A percentile compares a stretch with the other conserved stretches of the same genome.
phyloP scores from a whole-genome alignment of 208 protist species.

The Crithidia bombi region DNA sequence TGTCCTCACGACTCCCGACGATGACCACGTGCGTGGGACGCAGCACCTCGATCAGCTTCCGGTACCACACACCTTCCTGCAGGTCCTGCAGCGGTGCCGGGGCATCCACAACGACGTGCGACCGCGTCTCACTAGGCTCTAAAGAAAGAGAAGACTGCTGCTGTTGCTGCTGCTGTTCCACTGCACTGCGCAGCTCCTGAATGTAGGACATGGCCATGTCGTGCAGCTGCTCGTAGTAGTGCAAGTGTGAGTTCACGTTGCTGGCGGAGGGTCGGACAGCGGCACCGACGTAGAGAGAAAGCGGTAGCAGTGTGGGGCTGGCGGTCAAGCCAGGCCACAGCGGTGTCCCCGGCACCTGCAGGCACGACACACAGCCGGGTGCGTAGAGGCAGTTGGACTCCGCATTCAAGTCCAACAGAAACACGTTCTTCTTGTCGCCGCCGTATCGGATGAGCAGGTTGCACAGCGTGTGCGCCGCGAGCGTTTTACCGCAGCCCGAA shows the following conservation, averaged over 20 bases:
- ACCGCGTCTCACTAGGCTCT: constrained; percentile 14
- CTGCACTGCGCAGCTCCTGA: constrained; percentile 37
- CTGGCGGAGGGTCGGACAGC: constrained; percentile 43
- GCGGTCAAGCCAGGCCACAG: constrained; percentile 60
- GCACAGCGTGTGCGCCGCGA: constrained; percentile 74
- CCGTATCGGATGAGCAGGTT: constrained; percentile 57
- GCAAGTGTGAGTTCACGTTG: constrained; percentile 44
- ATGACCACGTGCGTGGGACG: constrained; percentile 77
- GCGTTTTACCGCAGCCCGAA: constrained; percentile 57
- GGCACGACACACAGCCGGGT: constrained; percentile 64
- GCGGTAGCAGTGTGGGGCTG: constrained; percentile 46
- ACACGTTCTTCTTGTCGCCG: constrained; percentile 32
- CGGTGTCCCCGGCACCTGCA: constrained; percentile 39
- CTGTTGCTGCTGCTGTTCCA: constrained; percentile 13
- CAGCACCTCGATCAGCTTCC: constrained; percentile 70
- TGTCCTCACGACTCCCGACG: constrained; percentile 48
- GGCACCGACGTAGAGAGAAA: constrained; percentile 64
- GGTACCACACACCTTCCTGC: constrained; percentile 73
- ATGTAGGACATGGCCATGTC: constrained; percentile 50
- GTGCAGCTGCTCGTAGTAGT: constrained; percentile 68
- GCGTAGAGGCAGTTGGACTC: constrained; percentile 74
- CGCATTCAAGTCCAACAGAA: constrained; percentile 74
- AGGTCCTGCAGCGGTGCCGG: constrained; percentile 59
- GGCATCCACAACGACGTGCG: constrained; percentile 73
- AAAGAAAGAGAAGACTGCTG: constrained; percentile 17